These are phyloP conservation scores for Kwoniella heveanensis DNA, from an alignment of 768 basidiomycete species.

Conservation along the genomic window DNA sequence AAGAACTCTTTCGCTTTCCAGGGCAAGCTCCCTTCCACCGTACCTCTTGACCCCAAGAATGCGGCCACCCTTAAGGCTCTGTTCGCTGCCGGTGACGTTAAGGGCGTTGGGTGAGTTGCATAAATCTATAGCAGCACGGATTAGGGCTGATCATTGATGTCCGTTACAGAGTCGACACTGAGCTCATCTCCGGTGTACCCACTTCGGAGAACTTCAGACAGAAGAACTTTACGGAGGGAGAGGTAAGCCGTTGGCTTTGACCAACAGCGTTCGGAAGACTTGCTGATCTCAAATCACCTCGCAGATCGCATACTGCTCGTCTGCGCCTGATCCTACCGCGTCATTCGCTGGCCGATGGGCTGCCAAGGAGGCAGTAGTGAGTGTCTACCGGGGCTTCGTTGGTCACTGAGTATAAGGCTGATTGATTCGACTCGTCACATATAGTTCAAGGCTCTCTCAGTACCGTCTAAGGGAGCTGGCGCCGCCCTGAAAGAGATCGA, in stretches of 20 bases:
- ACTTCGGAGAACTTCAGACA: slow-evolving; percentile 83
- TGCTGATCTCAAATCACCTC: no score
- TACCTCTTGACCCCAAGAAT: slow-evolving; percentile 67
- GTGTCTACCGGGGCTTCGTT: slow-evolving; percentile 7
- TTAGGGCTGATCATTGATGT: slow-evolving; percentile 15
- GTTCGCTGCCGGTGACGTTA: slow-evolving; percentile 60
- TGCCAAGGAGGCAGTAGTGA: slow-evolving; percentile 78
- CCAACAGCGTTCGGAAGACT: neutral
- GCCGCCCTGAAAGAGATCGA: slow-evolving; percentile 98
- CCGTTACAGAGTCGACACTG: slow-evolving; percentile 59
- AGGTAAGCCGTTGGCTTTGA: slow-evolving; percentile 55
- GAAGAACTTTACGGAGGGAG: slow-evolving; percentile 90
- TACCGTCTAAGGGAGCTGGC: slow-evolving; percentile 84
- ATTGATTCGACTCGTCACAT: neutral
- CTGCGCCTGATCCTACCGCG: slow-evolving; percentile 81
- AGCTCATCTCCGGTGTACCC: slow-evolving; percentile 89
- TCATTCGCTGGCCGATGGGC: slow-evolving; percentile 97
- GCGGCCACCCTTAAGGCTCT: slow-evolving; percentile 66
- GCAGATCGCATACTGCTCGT: slow-evolving; percentile 72
- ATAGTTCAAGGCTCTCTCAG: slow-evolving; percentile 86
- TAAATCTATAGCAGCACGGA: neutral
- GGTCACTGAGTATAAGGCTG: neutral
- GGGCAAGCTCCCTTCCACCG: slow-evolving; percentile 62
- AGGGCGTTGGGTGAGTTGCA: slow-evolving; percentile 68
- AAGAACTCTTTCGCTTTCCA: slow-evolving; percentile 87